Base-by-base conservation (phyloP, 768 basidiomycete species). In the Mrakia frigida region DNA sequence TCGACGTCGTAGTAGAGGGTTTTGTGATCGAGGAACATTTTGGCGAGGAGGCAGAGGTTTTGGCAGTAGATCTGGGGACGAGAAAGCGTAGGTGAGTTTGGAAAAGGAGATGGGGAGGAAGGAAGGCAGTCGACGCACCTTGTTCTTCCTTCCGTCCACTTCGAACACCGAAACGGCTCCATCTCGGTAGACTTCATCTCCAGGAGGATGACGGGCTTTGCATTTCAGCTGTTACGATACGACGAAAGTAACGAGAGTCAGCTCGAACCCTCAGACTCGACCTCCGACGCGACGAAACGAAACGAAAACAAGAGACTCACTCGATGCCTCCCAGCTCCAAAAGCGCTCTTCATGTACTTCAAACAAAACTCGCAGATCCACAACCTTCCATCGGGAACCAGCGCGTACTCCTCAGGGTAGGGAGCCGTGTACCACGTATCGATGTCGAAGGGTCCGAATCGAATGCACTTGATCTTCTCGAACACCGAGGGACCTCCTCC, bases 361-460 rank as follows among this genome's bases (percentile, higher is more conserved):
- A 99, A 83, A 82, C 97, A 99, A 83, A 94, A 97, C 82, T 98
- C 96, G 84, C 97, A 99, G 82, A 97, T 90, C 94, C 94, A 98
- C 76, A 99, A 84, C 73, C 90, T 86, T 25, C 96, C 94, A 80
- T 98, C 94, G 31, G 94, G 92, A 74, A 95, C 91, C 74, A 89
- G 88, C 59, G 93, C 89, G 83, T 97, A 98, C 83, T 99, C 97
- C 82, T 98, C 96, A 0, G 97, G 96, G 82, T 98, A 98, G 9
- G 97, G 97, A 33, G 97, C 97, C 82, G 97, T 94, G 83, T 93
- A 98, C 97, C 97, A 99, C 4, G 97, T 98, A 82, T 93, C 90
- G 81, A 98, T 93, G 81, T 98, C 94, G 82, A 87, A 95, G 74
- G 88, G 87, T 37, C 95, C 95, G 80, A 98, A 95, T 39, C 94